Evolutionary conservation across 306 rosid genomes (phyloP).

Genomic region (Dalbergia oliveri): DNA sequence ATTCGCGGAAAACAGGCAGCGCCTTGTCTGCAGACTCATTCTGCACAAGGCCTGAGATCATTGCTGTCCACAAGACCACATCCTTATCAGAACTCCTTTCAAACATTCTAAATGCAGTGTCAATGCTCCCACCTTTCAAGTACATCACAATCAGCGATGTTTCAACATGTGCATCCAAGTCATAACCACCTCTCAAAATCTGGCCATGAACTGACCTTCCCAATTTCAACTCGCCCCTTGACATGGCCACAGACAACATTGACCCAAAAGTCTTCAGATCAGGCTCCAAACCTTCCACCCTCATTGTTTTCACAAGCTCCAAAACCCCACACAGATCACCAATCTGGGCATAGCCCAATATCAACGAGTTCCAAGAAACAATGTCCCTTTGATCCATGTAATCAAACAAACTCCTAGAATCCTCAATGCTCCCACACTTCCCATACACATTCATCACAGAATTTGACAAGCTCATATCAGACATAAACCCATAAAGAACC

Average conservation of each 20-base stretch:
- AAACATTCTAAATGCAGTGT: slow-evolving; percentile 65
- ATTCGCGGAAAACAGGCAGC: slow-evolving; percentile 55
- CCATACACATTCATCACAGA: slow-evolving; percentile 67
- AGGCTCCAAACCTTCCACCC: slow-evolving; percentile 53
- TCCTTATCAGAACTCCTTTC: slow-evolving; percentile 57
- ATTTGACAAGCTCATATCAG: slow-evolving; percentile 61
- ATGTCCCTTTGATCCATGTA: slow-evolving; percentile 60
- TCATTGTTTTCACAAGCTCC: slow-evolving; percentile 58
- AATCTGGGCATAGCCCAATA: slow-evolving; percentile 62
- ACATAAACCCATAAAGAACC: slow-evolving; percentile 65
- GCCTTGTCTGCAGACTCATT: slow-evolving; percentile 67
- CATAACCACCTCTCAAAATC: slow-evolving; percentile 66
- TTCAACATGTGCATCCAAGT: slow-evolving; percentile 62
- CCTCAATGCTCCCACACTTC: slow-evolving; percentile 65
- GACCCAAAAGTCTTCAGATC: slow-evolving; percentile 67
- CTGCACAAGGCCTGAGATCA: slow-evolving; percentile 86
- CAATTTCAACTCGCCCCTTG: slow-evolving; percentile 57
- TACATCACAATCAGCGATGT: slow-evolving; percentile 70
- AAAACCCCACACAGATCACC: slow-evolving; percentile 59
- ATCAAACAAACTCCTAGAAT: slow-evolving; percentile 70
- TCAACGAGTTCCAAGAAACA: slow-evolving; percentile 78
- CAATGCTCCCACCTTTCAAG: slow-evolving; percentile 62
- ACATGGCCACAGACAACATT: slow-evolving; percentile 58
- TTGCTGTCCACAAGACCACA: slow-evolving; percentile 78
- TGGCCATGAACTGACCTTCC: slow-evolving; percentile 74